phyloP scores from a whole-genome alignment of 2,329 filamentous ascomycete species.

The Beauveria medogensis region DNA sequence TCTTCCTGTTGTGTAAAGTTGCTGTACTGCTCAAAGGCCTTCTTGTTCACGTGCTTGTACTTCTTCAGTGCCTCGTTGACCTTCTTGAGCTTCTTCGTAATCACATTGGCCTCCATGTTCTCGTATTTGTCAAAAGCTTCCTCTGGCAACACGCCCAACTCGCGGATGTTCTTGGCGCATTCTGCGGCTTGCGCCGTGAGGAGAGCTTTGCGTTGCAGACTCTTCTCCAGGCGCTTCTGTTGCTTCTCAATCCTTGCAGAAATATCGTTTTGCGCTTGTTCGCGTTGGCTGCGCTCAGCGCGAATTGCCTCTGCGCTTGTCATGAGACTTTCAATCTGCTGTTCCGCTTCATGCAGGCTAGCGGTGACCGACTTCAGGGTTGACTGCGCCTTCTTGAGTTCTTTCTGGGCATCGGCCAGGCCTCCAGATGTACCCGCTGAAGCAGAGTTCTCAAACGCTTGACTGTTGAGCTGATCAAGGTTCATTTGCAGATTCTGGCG shows the following conservation, averaged over 20 bases:
- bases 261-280: constrained; percentile 67
- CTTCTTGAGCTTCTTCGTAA: constrained; percentile 68
- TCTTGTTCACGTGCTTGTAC: constrained; percentile 98
- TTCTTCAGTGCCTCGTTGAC: constrained; percentile 92
- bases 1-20: constrained; percentile 92
- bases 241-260: constrained; percentile 72
- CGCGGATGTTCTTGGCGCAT: constrained; percentile 80
- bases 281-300: constrained; percentile 50
- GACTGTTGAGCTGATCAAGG: constrained; percentile 74
- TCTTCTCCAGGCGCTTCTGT: constrained; percentile 87
- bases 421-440: constrained; percentile 50
- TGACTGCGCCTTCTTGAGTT: constrained; percentile 70
- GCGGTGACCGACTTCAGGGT: constrained; percentile 57
- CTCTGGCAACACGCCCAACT: constrained; percentile 86
- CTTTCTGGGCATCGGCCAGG: constrained; percentile 69
- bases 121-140: constrained; percentile 90
- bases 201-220: constrained; percentile 77
- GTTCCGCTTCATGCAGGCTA: constrained; percentile 67
- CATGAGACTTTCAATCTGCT: constrained; percentile 50
- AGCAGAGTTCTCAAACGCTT: constrained; percentile 59
- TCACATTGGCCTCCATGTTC: constrained; percentile 67
- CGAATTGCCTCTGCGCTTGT: constrained; percentile 49
- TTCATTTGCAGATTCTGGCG: constrained; percentile 82
- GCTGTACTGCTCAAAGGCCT: constrained; percentile 98
- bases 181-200: constrained; percentile 71